Evolutionary conservation across 441 rosid species (phyloP).

Genomic region (Eutrema salsugineum): DNA sequence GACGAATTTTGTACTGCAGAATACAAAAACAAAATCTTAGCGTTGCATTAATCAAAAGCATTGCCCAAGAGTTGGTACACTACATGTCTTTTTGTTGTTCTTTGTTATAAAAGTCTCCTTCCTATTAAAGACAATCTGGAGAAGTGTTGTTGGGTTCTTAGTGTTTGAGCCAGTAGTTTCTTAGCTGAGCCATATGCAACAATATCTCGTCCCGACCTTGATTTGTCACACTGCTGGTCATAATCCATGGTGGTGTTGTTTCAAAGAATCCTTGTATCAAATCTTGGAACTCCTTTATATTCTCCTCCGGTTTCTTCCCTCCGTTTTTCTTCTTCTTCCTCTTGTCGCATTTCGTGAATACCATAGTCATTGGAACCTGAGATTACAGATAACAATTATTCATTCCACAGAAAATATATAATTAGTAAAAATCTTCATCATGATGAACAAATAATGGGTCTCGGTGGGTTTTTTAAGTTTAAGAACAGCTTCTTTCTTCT

Average conservation of each 20-base stretch:
- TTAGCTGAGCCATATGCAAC: constrained; percentile 88
- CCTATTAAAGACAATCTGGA: neutral
- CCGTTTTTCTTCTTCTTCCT: constrained; percentile 91
- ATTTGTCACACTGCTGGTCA: constrained; percentile 93
- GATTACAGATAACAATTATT: neutral
- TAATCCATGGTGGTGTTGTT: constrained; percentile 91
- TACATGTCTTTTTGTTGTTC: neutral
- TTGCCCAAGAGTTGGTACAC: neutral
- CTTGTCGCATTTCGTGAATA: constrained; percentile 95
- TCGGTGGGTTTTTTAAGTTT: neutral
- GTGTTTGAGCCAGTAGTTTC: constrained; percentile 93
- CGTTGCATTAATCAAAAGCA: constrained; percentile 4
- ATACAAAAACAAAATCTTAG: neutral
- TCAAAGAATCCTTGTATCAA: constrained; percentile 70
- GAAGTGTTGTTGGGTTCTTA: constrained; percentile 26
- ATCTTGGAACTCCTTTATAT: constrained; percentile 68
- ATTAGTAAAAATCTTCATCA: neutral
- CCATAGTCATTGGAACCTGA: constrained; percentile 88
- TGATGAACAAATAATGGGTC: neutral
- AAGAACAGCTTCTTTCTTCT: neutral
- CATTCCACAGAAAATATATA: neutral
- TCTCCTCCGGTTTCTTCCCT: constrained; percentile 83
- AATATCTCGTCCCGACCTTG: constrained; percentile 96
- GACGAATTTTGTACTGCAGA: neutral
- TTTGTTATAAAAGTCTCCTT: constrained; percentile 2